Conservation (phyloP, 2,329 filamentous ascomycete species). For the Fusarium equiseti region DNA sequence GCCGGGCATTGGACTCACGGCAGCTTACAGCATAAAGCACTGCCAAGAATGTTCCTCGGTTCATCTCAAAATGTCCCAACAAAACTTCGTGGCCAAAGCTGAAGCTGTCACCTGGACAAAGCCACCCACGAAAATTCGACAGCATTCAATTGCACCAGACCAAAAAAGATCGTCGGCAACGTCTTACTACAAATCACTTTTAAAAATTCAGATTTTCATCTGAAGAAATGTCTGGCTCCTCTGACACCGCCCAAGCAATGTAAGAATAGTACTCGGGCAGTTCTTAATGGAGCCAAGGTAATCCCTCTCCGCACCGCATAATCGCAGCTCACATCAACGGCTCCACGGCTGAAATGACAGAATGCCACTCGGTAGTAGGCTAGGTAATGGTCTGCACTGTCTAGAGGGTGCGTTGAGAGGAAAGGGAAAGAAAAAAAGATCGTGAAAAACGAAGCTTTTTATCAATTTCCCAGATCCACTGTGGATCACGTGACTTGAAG, state of each 20-base stretch:
- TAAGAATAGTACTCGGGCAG: slow-evolving; percentile 63
- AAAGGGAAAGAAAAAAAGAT: slow-evolving; percentile 40
- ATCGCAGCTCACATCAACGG: slow-evolving; percentile 74
- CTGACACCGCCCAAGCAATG: slow-evolving; percentile 58
- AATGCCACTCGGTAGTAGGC: slow-evolving; percentile 73
- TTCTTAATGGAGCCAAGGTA: slow-evolving; percentile 67
- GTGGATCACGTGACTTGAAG: slow-evolving; percentile 30
- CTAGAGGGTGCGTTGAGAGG: slow-evolving; percentile 79
- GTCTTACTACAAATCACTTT: slow-evolving; percentile 14
- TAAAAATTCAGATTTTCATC: neutral
- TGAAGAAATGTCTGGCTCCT: slow-evolving; percentile 54
- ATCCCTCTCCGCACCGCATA: slow-evolving; percentile 68
- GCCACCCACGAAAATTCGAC: neutral
- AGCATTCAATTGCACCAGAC: slow-evolving; percentile 1
- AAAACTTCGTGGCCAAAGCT: neutral
- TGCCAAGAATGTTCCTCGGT: slow-evolving; percentile 2
- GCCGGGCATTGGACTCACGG: neutral
- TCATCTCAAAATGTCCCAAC: slow-evolving; percentile 10
- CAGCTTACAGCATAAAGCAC: neutral
- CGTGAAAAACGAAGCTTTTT: slow-evolving; percentile 28
- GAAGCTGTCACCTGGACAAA: slow-evolving; percentile 21
- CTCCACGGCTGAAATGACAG: slow-evolving; percentile 71
- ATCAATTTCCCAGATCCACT: neutral
- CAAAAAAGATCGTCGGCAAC: neutral
- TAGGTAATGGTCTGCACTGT: slow-evolving; percentile 85